phyloP scores from a whole-genome alignment of 495 filamentous ascomycete genomes.

The Entonaema liquescens region DNA sequence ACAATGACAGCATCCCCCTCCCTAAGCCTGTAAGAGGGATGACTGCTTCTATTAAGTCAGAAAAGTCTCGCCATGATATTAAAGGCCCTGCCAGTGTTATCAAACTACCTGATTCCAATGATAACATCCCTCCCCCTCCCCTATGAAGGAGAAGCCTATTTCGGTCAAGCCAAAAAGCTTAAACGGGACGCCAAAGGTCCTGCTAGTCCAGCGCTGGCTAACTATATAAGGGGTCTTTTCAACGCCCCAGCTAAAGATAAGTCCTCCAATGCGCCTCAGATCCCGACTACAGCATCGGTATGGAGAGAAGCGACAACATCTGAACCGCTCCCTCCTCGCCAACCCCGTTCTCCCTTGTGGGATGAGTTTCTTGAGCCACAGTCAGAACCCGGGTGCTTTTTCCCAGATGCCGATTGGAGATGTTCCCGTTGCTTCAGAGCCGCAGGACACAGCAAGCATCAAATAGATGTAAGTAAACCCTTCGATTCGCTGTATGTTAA shows the following conservation, averaged over 20 bases:
- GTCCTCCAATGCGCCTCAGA: neutral
- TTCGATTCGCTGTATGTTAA: no score
- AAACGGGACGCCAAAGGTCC: no score
- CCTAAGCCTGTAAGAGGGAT: no score
- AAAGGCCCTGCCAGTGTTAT: no score
- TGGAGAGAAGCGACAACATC: conserved; percentile 13
- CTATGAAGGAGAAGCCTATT: no score
- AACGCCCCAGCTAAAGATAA: neutral
- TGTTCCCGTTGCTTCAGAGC: conserved; percentile 32
- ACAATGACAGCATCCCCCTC: no score
- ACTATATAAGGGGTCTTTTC: neutral
- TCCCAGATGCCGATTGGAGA: conserved; percentile 11
- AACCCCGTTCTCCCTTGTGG: conserved; percentile 9
- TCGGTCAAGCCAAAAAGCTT: no score
- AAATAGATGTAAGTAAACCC: conserved; percentile 17
- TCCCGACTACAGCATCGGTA: no score
- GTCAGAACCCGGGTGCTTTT: neutral
- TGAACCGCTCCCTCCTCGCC: neutral
- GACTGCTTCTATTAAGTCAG: no score
- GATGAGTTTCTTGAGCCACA: neutral
- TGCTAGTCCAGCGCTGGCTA: neutral
- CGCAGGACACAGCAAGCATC: neutral
- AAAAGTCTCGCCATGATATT: no score
- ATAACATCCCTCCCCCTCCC: no score
- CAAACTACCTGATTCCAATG: no score